These are phyloP conservation scores for Globisporangium viniferum DNA, from an alignment of 352 stramenopile species.

Conservation along the genomic window DNA sequence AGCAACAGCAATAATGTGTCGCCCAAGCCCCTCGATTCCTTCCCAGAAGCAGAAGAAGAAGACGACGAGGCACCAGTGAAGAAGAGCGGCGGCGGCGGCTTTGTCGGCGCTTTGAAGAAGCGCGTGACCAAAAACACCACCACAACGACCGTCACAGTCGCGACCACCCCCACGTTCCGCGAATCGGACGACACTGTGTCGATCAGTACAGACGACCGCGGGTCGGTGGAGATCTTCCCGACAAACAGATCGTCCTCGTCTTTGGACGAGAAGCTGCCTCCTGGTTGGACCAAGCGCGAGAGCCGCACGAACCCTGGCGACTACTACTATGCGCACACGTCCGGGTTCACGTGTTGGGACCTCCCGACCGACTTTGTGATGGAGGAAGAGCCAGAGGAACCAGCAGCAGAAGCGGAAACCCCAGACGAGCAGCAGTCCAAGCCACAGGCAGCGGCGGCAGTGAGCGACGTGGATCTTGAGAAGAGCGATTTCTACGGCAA, in stretches of 20 bases:
- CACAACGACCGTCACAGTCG: not conserved
- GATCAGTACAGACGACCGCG: constrained; percentile 33
- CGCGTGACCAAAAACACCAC: constrained; percentile 20
- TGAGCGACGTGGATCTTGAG: constrained; percentile 10
- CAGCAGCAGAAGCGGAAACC: not conserved
- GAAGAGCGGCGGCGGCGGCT: constrained; percentile 5
- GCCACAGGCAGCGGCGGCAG: not conserved
- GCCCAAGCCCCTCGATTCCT: constrained; percentile 9
- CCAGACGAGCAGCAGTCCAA: constrained; percentile 4
- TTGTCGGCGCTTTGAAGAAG: constrained; percentile 33
- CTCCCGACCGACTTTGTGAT: constrained; percentile 33
- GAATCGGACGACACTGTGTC: constrained; percentile 50
- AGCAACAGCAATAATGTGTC: not conserved
- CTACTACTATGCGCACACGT: constrained; percentile 66
- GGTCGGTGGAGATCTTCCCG: constrained; percentile 21
- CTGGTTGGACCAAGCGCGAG: constrained; percentile 61
- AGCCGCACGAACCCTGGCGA: constrained; percentile 60
- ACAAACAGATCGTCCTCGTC: not conserved
- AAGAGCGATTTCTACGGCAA: constrained; percentile 24
- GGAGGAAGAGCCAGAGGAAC: constrained; percentile 11
- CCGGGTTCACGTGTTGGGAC: constrained; percentile 66
- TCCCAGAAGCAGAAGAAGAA: not conserved
- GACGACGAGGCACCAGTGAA: constrained; percentile 15
- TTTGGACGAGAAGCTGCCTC: constrained; percentile 23
- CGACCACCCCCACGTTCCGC: constrained; percentile 18